Evolutionary conservation across 495 filamentous ascomycete genomes (phyloP), one percentile per base, ranked within the genome.

Genomic region (Mytilinidion resinicola): DNA sequence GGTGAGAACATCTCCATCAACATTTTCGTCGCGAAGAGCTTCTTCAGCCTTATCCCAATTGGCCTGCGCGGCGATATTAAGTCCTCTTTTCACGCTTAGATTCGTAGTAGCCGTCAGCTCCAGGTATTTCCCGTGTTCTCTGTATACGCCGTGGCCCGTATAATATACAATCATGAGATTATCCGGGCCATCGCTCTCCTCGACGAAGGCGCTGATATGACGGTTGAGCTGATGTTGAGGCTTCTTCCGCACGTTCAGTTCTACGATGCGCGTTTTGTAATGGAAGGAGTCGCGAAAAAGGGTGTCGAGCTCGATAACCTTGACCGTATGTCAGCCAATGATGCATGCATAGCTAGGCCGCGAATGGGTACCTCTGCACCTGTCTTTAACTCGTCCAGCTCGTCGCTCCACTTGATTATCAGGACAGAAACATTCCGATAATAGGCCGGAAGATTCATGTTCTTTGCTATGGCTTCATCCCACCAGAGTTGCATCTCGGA

Each of bases 131-230:
- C 43, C 53, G 12, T 35, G 54, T 12, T 55, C 38, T 7, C 52
- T 19, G 36, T 48, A 56, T 20, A 34, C 51, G 21, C 67, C 67
- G 51, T 70, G 67, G 7, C 67, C 67, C 12, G 62, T 70, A 38
- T 70, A 70, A 51, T 68, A 70, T n/a, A 70, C 53, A 9, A 70
- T 66, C 30, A 68, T 20, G n/a, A 65, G 57, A 38, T 67, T 65
- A 36, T 65, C 35, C 14, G 65, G 67, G 1, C 60, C 60, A 46
- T 70, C 65, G 48, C 68, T 49, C 14, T 58, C 46, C 3, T 21
- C 9, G n/a, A 68, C 54, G 44, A 66, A 60, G 15, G 44, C 9
- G 15, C 19, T 25, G n/a, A 68, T 55, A 8, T 25, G 53, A 1
- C 14, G 15, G 30, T 62, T 57, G 20, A 70, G 56, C 30, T 59